phyloP scores from a whole-genome alignment of 345 rosid species.

The Citropsis articulata region DNA sequence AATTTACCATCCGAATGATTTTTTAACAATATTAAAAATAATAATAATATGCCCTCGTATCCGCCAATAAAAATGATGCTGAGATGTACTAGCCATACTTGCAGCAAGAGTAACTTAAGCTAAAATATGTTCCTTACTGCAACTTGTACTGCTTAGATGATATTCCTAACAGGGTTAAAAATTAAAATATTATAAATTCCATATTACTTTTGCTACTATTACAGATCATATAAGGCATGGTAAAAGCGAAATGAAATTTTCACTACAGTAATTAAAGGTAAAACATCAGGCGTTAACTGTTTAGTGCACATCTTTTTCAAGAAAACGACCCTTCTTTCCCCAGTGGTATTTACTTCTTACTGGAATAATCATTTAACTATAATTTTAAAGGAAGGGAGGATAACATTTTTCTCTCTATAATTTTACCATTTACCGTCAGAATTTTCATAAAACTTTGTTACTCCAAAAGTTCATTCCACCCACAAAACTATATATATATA shows the following conservation, averaged over 20 bases:
- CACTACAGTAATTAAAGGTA: not conserved
- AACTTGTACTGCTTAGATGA: not conserved
- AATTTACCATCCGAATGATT: not conserved
- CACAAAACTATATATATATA: too few species aligned
- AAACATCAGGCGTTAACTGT: not conserved
- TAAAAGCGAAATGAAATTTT: not conserved
- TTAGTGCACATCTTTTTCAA: too few species aligned
- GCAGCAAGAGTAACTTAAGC: not conserved
- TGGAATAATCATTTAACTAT: not conserved
- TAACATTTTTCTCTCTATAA: too few species aligned
- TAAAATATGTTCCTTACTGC: not conserved
- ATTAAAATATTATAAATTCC: not conserved
- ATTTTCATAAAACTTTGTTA: too few species aligned
- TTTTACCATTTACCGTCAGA: too few species aligned
- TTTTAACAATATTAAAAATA: not conserved
- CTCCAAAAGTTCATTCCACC: too few species aligned
- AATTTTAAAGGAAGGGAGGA: too few species aligned
- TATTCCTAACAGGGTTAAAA: not conserved
- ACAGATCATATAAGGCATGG: not conserved
- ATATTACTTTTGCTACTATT: too few species aligned
- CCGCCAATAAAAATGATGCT: not conserved
- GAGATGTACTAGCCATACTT: not conserved
- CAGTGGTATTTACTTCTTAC: not conserved
- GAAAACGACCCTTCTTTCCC: not conserved
- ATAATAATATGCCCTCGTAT: not conserved